phyloP scores from a whole-genome alignment of 148 eudicot genomes.

The Amaranthus palmeri region DNA sequence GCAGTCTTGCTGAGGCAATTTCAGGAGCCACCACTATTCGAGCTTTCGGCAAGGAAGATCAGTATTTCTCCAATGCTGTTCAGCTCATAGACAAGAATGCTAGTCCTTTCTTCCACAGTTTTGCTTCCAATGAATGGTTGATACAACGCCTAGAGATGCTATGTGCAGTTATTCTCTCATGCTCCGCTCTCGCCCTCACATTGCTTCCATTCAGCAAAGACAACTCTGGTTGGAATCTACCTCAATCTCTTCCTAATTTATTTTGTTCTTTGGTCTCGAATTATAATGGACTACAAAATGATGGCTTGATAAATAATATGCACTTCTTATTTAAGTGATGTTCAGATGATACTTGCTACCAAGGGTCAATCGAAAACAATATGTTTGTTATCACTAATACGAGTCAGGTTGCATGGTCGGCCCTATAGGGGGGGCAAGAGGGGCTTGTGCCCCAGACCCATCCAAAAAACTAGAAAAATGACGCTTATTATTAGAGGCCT shows the following conservation, averaged over 20 bases:
- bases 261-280: background rate
- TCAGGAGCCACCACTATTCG: slow-evolving; percentile 55
- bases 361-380: no score
- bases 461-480: no score
- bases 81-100: slow-evolving; percentile 45
- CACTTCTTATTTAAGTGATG: no score
- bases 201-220: slow-evolving; percentile 34
- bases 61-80: slow-evolving; percentile 32
- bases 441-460: no score
- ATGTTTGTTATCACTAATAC: no score
- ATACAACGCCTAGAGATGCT: slow-evolving; percentile 53
- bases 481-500: no score
- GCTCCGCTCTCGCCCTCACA: slow-evolving; percentile 42
- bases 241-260: background rate
- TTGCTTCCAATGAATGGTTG: slow-evolving; percentile 56
- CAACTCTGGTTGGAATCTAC: slow-evolving; percentile 33
- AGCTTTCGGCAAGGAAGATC: slow-evolving; percentile 56
- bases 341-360: no score
- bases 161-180: slow-evolving; percentile 38
- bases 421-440: no score
- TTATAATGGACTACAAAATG: no score
- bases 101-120: slow-evolving; percentile 46
- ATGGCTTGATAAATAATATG: no score
- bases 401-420: no score
- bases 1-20: slow-evolving; percentile 52